phyloP scores from a whole-genome alignment of 441 rosid genomes.

The Raphanus hybrid region DNA sequence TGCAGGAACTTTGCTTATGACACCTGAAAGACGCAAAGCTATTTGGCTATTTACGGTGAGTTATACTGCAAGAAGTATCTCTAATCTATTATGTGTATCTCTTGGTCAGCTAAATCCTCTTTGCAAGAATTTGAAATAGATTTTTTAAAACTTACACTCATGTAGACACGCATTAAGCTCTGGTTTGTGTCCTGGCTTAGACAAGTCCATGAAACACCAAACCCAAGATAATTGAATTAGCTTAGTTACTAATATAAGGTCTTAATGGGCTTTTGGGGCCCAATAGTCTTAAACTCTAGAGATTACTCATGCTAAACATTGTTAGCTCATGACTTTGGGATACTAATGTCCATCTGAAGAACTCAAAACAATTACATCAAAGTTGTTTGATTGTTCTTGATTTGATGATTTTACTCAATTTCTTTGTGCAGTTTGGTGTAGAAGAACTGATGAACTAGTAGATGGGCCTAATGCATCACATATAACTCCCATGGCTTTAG shows the following conservation, averaged over 20 bases:
- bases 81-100: too few species aligned
- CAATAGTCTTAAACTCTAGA: slow-evolving; percentile 10
- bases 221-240: slow-evolving; percentile 21
- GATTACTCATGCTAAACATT: slow-evolving; percentile 4
- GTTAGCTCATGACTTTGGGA: slow-evolving; percentile 19
- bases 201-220: slow-evolving; percentile 23
- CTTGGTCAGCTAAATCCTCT: background rate
- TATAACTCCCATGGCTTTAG: slow-evolving; percentile 86
- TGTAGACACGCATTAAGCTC: background rate
- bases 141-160: slow-evolving; percentile 8
- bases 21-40: slow-evolving; percentile 74
- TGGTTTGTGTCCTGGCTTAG: slow-evolving; percentile 8
- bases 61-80: slow-evolving; percentile 15
- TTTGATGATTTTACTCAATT: slow-evolving; percentile 3
- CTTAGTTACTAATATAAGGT: background rate
- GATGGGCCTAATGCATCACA: slow-evolving; percentile 92
- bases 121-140: background rate
- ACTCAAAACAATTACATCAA: background rate
- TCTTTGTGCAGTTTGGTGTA: slow-evolving; percentile 78
- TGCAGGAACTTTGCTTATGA: slow-evolving; percentile 83
- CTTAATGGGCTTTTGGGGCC: slow-evolving; percentile 35
- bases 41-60: slow-evolving; percentile 91
- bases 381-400: background rate
- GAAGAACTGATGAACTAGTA: slow-evolving; percentile 93
- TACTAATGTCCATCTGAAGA: background rate